Evolutionary conservation across 768 basidiomycete species (phyloP), one percentile per base, ranked within the genome.

Genomic region (Postia placenta): DNA sequence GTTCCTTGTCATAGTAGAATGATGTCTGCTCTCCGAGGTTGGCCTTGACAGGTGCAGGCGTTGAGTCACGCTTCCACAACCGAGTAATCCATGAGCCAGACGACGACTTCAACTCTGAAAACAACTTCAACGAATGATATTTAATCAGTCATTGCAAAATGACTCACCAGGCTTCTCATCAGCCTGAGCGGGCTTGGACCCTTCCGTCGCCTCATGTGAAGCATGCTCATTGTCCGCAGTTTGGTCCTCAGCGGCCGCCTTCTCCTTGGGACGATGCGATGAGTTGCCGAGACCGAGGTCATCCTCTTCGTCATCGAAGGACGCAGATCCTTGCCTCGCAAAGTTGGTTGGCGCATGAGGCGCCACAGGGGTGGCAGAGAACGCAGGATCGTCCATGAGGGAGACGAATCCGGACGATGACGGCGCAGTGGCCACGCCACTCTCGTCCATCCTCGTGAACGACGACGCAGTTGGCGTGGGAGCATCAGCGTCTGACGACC

Each of bases 1-100:
- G 76, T n/a, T 96, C 92, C 59, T 87, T 84, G 62, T 99, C 96
- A 63, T 89, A 99, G 60, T 91, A 87, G 71, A 98, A 95, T 23
- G 82, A 73, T 23, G 71, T 92, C 62, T 93, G 82, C 56, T 98
- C 92, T 6, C 96, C 96, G 22, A 99, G 78, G 57, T 86, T 98
- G 17, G 95, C 96, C 62, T 83, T 88, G 49, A 95, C 70, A 2
- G 95, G 93, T 7, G 76, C 90, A 7, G 81, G 72, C 5, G 72
- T 56, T 3, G 74, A 57, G 14, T 85, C 83, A 43, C 82, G 80
- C 59, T 77, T 87, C 83, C 88, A 95, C 70, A 84, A 81, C 28
- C 87, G 76, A 49, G 84, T 81, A 22, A 97, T 66, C 94, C 94
- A 97, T 2, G 83, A 82, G 11, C 81, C 72, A 20, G 69, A 54